Evolutionary conservation across 208 protist species (phyloP), one percentile per base, ranked within the genome.

Genomic region (Acanthamoeba sp.): DNA sequence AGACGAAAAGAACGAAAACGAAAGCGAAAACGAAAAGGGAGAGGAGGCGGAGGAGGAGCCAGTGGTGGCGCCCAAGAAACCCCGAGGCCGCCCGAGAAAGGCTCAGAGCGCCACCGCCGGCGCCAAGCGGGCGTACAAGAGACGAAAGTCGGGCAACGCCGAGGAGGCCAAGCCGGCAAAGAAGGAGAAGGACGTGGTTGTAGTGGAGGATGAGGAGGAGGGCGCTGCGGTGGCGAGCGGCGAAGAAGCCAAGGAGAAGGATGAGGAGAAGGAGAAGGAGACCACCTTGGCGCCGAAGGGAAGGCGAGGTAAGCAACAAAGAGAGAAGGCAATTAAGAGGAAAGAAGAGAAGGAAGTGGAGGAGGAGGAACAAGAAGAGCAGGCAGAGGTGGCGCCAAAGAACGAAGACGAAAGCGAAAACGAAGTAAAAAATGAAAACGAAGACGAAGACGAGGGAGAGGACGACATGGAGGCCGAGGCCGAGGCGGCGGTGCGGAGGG

Each of bases 81-180:
- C 59, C n/a, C 22, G 59, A 36, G 59, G 59, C n/a, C 59, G 59
- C 16, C 59, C 59, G n/a, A n/a, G 27, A 9, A 69, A 32, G 59
- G n/a, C n/a, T n/a, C 59, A 69, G 0, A 69, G n/a, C n/a, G 29
- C 16, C 59, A 34, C 7, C 59, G 16, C 59, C 0, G 48, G 48
- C 48, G 59, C 59, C 59, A 69, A 69, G 59, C 59, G 59, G n/a
- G 34, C 59, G n/a, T 69, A 69, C 59, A 69, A 69, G 59, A 59
- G 52, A 27, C 12, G 52, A 59, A 20, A 59, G 52, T 20, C 52
- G 52, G 52, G 12, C 45, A n/a, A 36, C 27, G n/a, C 59, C 59
- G 59, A 29, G n/a, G 59, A 29, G 59, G 59, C 14, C 55, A 62
- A 22, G 55, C 7, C 55, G n/a, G n/a, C n/a, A n/a, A n/a, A n/a